Evolutionary conservation across 176 grass and related monocot genomes (phyloP).

Genomic region (Chrysopogon serrulatus): DNA sequence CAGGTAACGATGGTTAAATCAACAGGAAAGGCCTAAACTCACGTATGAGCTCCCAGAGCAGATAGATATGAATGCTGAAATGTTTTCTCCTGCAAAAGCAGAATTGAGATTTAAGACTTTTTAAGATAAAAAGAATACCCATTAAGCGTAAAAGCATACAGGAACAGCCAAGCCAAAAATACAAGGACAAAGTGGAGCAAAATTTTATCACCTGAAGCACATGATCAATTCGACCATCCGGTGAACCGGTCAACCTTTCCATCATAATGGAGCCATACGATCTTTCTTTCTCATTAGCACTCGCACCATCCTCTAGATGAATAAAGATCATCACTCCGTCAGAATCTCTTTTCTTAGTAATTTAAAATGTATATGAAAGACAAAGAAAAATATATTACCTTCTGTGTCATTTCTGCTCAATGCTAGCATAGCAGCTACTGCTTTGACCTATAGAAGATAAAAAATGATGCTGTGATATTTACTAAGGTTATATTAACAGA

Average conservation of each 20-base stretch:
- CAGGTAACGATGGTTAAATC: not conserved
- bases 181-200: not conserved
- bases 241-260: conserved; percentile 76
- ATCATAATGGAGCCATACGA: conserved; percentile 96
- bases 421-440: conserved; percentile 63
- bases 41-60: conserved; percentile 93
- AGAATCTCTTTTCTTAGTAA: not conserved
- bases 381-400: conserved; percentile 42
- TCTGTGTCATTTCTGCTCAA: conserved; percentile 61
- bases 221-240: conserved; percentile 84
- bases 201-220: conserved; percentile 74
- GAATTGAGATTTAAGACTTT: not conserved
- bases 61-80: conserved; percentile 92
- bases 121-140: not conserved
- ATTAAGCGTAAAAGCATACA: not conserved
- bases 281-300: conserved; percentile 46
- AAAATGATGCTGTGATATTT: not conserved
- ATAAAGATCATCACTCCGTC: conserved; percentile 10
- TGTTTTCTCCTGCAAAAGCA: conserved; percentile 78
- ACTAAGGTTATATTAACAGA: not conserved
- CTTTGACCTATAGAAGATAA: conserved; percentile 73
- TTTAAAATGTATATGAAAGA: conserved; percentile 6
- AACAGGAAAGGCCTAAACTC: conserved; percentile 34
- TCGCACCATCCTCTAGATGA: conserved; percentile 40
- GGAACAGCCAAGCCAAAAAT: not conserved